Evolutionary conservation across 768 basidiomycete species (phyloP), one percentile per base, ranked within the genome.

Genomic region (Podaxis rugospora): DNA sequence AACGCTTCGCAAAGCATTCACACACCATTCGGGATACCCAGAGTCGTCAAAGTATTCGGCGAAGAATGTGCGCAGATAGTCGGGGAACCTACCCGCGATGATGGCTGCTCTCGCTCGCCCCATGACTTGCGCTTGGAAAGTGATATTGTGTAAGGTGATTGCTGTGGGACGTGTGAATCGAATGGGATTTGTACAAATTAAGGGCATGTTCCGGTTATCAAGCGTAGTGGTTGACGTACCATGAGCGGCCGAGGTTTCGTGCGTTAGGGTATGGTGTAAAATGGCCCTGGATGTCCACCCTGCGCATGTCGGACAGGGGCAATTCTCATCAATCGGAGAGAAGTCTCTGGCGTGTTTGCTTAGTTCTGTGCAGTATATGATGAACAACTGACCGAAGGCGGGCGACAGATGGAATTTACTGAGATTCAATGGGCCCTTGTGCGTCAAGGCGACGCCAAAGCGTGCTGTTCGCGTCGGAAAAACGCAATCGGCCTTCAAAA

Each of bases 391-490:
- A 36, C 7, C 27, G 32, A 9, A 28, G 59, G 18, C n/a, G n/a
- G 27, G 28, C 21, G 46, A 46, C 10, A 42, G 23, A 18, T 18
- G 7, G 44, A 37, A 68, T 83, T 53, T 63, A 93, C 92, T 85
- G 23, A 95, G 82, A 71, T 95, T 95, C 16, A 96, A 67, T 4
- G 92, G 92, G 0, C 93, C 93, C 3, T 74, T 80, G 67, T 86
- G 84, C 9, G 94, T 95, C 61, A 96, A 72, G 4, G 94, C 93
- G 14, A 95, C 89, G 1, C 93, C 93, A 71, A 95, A 95, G 28
- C 93, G 83, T 39, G 93, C 94, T 0, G 94, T 95, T 61, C 94
- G 83, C 1, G 93, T 96, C 35, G 93, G 94, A 67, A 94, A 95
- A 10, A 96, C 93, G 64, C 93, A 96, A 70, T 96, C 93, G 0